Base-by-base conservation (phyloP, 106 monocot species). In the Apostasia ramifera region DNA sequence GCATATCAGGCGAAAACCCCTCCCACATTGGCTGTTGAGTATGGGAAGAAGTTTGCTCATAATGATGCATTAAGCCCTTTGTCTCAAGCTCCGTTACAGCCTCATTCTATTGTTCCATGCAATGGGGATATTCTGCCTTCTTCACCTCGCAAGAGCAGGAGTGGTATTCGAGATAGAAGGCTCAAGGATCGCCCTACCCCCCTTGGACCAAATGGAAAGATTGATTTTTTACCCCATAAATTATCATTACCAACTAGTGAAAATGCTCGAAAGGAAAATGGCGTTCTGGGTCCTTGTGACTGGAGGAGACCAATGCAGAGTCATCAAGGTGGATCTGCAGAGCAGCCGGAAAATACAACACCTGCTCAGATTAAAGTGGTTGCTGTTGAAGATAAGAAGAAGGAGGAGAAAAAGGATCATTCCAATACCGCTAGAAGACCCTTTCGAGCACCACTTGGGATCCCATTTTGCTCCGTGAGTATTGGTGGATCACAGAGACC, bases 361-460 rank as follows among this genome's bases (percentile, higher is more conserved):
- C 57, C 72, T 39, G 65, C 40, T 44, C 65, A 13, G 15, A 63
- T 7, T 52, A 77, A 8, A 38, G 75, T 65, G 48, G 44, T 68
- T 45, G 45, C 45, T 2, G 38, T 65, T 43, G 58, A 76, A 52
- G 58, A 73, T 3, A 52, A 13, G 38, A 78, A 70, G 44, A 72
- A 73, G 11, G 10, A 62, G 14, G 54, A 72, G 52, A 41, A 66
- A 40, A 78, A 55, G 3, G 7, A 70, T 58, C 62, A 14, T 49
- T 40, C 70, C n/a, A 66, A 56, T 10, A 73, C 59, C 49, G 47
- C 44, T 6, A 65, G 68, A 61, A 68, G 74, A 15, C 66, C 80
- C 45, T 53, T 85, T 38, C 71, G 8, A n/a, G 79, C 83, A n/a
- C 92, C 92, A 15, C 73, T 92, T 67, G 88, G 88, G 10, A 83